Evolutionary conservation across 768 basidiomycete genomes (phyloP).

Genomic region (Lentinula guzmanii): DNA sequence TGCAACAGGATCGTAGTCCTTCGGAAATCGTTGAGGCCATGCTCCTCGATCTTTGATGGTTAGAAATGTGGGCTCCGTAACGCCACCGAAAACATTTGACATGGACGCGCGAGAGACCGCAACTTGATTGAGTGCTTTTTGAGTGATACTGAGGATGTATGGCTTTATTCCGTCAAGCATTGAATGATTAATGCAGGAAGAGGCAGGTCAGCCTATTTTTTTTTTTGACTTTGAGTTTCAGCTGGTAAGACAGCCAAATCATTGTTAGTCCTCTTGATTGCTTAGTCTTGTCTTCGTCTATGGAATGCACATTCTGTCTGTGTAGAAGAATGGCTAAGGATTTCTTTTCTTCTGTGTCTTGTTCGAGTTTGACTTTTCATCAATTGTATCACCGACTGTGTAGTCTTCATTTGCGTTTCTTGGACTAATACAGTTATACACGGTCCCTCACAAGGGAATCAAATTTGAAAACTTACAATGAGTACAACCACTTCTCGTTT

Average conservation of each 20-base stretch:
- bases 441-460: neutral
- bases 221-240: neutral
- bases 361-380: neutral
- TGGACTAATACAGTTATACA: neutral
- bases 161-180: neutral
- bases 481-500: neutral
- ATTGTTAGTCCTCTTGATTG: neutral
- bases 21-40: slow-evolving; percentile 21
- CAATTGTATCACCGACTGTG: neutral
- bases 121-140: neutral
- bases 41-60: slow-evolving; percentile 13
- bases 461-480: neutral
- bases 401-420: neutral
- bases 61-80: slow-evolving; percentile 7
- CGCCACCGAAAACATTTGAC: slow-evolving; percentile 19
- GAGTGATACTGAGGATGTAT: neutral
- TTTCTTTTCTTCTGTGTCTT: neutral
- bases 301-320: neutral
- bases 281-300: neutral
- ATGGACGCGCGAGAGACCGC: slow-evolving; percentile 11
- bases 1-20: slow-evolving; percentile 18
- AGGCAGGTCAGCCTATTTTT: neutral
- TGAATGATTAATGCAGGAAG: neutral
- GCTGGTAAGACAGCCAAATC: neutral
- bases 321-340: neutral